These are phyloP conservation scores for Gnomoniopsis sp. DNA, from an alignment of 2,329 filamentous ascomycete genomes.

Conservation along the genomic window DNA sequence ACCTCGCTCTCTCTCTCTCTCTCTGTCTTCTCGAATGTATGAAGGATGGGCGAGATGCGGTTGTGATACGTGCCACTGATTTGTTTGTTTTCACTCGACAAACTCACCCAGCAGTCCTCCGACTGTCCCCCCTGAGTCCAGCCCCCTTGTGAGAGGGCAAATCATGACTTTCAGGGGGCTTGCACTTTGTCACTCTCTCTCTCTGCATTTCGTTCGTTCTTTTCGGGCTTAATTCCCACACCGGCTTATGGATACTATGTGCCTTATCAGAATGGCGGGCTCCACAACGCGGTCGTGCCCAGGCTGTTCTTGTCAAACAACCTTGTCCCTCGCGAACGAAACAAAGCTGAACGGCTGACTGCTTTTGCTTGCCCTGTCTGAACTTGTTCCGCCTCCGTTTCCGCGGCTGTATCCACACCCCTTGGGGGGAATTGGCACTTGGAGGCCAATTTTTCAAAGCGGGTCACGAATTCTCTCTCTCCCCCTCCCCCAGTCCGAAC, in stretches of 20 bases:
- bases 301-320: constrained; percentile 9
- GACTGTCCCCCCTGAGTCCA: background rate
- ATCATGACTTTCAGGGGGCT: background rate
- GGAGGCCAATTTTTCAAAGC: too few relatives aligned
- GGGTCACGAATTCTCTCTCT: too few relatives aligned
- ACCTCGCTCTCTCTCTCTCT: too few relatives aligned
- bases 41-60: background rate
- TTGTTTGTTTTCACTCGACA: background rate
- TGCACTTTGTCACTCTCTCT: too few relatives aligned
- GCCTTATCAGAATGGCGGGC: constrained; percentile 15
- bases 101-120: background rate
- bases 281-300: constrained; percentile 11
- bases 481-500: too few relatives aligned
- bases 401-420: too few relatives aligned
- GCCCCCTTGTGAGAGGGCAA: constrained; percentile 1
- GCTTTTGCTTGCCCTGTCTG: too few relatives aligned
- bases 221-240: constrained; percentile 16
- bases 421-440: too few relatives aligned
- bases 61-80: background rate
- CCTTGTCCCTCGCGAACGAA: background rate
- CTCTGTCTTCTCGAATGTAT: too few relatives aligned
- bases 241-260: too few relatives aligned
- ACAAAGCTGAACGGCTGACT: background rate
- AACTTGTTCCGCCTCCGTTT: too few relatives aligned
- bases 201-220: background rate